Conservation (phyloP, 148 eudicot species). For the Vaccinium myrtillus region DNA sequence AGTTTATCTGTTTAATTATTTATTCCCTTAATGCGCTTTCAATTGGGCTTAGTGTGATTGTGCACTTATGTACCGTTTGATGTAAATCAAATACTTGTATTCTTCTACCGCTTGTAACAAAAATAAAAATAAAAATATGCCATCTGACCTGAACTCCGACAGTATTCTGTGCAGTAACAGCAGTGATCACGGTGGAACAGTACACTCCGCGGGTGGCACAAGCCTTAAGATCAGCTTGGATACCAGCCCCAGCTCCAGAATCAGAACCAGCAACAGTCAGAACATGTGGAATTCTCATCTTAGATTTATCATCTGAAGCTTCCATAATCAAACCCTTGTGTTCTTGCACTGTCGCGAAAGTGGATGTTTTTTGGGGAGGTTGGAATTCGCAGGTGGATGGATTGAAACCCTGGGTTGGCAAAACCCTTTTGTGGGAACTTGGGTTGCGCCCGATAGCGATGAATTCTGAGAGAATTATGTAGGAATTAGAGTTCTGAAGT, state of each 20-base stretch:
- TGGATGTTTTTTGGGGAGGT: not conserved
- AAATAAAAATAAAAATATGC: no score
- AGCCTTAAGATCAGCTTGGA: slow-evolving; percentile 88
- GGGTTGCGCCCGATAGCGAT: not conserved
- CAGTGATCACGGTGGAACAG: slow-evolving; percentile 90
- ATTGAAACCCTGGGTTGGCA: slow-evolving; percentile 13
- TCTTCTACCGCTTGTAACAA: no score
- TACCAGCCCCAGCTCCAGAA: slow-evolving; percentile 93
- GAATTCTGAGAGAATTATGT: slow-evolving; percentile 5
- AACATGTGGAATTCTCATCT: slow-evolving; percentile 63
- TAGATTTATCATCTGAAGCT: slow-evolving; percentile 7
- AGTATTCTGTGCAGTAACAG: slow-evolving; percentile 92
- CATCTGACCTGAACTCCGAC: slow-evolving; percentile 82
- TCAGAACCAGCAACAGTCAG: slow-evolving; percentile 92
- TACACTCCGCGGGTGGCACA: slow-evolving; percentile 89
- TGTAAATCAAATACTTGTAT: no score
- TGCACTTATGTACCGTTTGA: no score
- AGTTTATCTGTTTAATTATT: no score
- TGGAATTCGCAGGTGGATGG: not conserved
- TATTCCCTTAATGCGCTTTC: no score
- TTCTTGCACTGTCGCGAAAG: slow-evolving; percentile 32
- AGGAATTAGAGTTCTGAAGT: not conserved
- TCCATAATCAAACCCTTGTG: slow-evolving; percentile 6
- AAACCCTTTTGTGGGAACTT: slow-evolving; percentile 12
- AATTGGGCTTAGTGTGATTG: no score